Base-by-base conservation (phyloP, 345 rosid genomes). In the Geranium brycei region DNA sequence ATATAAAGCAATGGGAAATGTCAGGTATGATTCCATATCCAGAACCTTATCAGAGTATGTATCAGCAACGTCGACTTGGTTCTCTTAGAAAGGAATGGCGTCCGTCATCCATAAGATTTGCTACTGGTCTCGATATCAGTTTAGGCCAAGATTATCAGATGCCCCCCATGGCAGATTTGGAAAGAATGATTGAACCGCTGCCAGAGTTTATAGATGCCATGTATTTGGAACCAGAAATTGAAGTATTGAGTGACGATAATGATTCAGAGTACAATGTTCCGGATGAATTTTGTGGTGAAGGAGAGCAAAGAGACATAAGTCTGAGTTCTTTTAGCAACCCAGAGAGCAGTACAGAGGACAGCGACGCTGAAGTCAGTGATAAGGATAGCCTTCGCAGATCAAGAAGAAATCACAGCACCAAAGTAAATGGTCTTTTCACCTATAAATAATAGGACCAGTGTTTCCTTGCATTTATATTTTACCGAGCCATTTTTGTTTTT, bases 41-140 rank as follows among this genome's bases (percentile, higher is more conserved):
- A 41, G 99, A 93, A 79, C 97, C 96, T 62, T 91, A 90, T 73
- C 99, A 93, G 78, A 88, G 79, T 67, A 80, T 85, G 87, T 93
- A 77, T 78, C 99, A 93, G 87, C 81, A 82, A 73, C 87, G 91
- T 57, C 86, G 99, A 67, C 85, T 93, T 70, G 99, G 97, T 64
- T 91, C 96, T 16, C 73, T 93, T 69, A 95, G 97, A 60, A 66
- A 86, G 66, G 97, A 90, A 77, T 90, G 97, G 97, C 88, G 73
- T 56, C 95, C 92, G 51, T 69, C 95, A 60, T 68, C 89, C 62
- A 75, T 80, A 58, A 86, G 73, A 69, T 76, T 88, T 74, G 79
- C 89, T 72, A 79, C 81, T 73, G 99, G 96, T 69, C 91, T 88
- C 13, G 97, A 90, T 74, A 81, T 88, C 73, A 86, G 80, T 76